Base-by-base conservation (phyloP, 768 basidiomycete genomes). In the Lactarius indigo region DNA sequence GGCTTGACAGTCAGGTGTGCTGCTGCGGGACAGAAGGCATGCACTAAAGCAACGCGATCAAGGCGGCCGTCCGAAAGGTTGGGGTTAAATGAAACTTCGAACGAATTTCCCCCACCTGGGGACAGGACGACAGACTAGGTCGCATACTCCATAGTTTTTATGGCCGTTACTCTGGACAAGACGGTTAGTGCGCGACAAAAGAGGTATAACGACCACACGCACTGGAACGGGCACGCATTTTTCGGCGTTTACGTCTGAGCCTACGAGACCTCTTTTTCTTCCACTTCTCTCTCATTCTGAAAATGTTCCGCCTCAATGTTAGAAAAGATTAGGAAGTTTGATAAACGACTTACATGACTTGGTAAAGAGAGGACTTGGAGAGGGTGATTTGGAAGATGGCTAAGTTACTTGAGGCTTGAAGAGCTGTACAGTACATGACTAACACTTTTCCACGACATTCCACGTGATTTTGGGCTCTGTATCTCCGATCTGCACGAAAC, bases 161-260 rank as follows among this genome's bases (percentile, higher is more conserved):
- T 44, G 68, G 64, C 42, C 64, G 66, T 71, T 79, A 80, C 76
- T 80, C 79, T 80, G 76, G 57, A 15, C 5, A 57, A 60, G 26
- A 59, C 35, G 44, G 47, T 64, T 28, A 64, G 56, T 56, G 17
- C n/a, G 47, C 41, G 30, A n/a, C 63, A 23, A 47, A 56, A 30
- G 37, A 23, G n/a, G 28, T 37, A 2, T n/a, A 28, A 20, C 15
- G 47, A 57, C 28, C 58, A 37, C 52, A 89, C 92, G 71, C 73
- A 94, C 92, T 94, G 84, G 92, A 94, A 80, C 92, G 92, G 70
- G 92, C 92, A 78, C 92, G 87, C 92, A 94, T 94, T 85, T 94
- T 94, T 90, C 92, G 89, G 84, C 92, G 90, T 76, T 94, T 94
- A 80, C 92, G 90, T 77, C 92, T 85, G 82, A 94, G 92, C 77